Evolutionary conservation across 345 rosid genomes (phyloP).

Genomic region (Heritiera fomes): DNA sequence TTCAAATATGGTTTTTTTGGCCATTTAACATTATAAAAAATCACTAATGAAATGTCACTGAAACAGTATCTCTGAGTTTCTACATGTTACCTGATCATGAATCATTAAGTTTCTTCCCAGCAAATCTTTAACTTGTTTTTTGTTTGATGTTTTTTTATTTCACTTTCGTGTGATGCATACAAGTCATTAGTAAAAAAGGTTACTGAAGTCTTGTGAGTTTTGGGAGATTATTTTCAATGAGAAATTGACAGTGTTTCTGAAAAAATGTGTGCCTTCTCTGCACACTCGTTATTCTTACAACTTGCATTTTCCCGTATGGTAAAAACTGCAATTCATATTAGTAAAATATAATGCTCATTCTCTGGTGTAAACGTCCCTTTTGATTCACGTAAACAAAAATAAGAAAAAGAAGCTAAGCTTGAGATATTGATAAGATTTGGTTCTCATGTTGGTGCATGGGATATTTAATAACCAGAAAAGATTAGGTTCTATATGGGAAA

Average conservation of each 20-base stretch:
- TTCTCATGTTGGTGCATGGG: background rate
- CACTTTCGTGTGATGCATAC: background rate
- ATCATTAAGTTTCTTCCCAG: background rate
- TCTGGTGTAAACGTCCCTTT: background rate
- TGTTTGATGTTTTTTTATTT: background rate
- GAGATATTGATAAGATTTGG: background rate
- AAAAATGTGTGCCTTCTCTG: background rate
- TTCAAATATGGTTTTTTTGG: too few relatives aligned
- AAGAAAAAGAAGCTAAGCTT: background rate
- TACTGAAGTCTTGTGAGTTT: background rate
- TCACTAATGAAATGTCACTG: background rate
- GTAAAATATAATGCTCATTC: background rate
- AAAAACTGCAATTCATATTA: background rate
- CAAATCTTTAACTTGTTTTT: background rate
- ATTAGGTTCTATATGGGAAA: constrained; percentile 5
- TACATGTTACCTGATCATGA: background rate
- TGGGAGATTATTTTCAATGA: background rate
- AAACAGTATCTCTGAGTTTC: background rate
- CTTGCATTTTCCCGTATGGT: constrained; percentile 1
- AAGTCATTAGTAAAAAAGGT: background rate
- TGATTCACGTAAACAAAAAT: background rate
- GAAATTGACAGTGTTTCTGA: constrained; percentile 7
- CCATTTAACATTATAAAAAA: background rate
- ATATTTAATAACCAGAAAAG: background rate
- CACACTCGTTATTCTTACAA: background rate